phyloP scores from a whole-genome alignment of 2,329 filamentous ascomycete species.

The Triangularia verruculosa region DNA sequence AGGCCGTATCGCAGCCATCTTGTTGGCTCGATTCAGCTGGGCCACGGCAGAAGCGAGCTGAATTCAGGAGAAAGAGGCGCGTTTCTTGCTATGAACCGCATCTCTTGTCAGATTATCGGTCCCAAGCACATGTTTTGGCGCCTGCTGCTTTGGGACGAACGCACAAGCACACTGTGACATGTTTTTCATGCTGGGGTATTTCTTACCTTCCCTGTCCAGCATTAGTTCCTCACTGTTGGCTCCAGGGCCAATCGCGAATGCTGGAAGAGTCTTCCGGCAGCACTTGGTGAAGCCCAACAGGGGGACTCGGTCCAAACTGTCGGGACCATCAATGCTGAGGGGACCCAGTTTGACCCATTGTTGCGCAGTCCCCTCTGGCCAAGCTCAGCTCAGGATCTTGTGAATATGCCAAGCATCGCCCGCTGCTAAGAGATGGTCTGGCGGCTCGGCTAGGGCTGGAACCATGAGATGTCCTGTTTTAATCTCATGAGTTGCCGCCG shows the following conservation, averaged over 20 bases:
- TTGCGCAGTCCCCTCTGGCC: neutral
- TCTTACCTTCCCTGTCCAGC: neutral
- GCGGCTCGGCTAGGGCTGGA: neutral
- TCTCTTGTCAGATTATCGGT: neutral
- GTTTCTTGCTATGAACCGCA: neutral
- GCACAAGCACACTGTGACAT: neutral
- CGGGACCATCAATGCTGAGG: neutral
- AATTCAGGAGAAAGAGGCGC: neutral
- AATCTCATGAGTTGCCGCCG: neutral
- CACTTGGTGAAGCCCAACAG: neutral
- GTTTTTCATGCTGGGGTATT: neutral
- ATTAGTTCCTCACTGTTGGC: neutral
- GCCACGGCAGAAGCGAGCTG: neutral
- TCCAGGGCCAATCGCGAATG: neutral
- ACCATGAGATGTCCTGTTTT: neutral
- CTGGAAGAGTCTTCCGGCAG: neutral
- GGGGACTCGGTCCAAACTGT: neutral
- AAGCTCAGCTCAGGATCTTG: neutral
- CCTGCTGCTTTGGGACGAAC: neutral
- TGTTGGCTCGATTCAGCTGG: neutral
- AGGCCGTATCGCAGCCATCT: neutral
- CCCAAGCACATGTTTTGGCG: neutral
- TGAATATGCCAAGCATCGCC: neutral
- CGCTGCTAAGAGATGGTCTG: neutral
- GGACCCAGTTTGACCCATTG: neutral